phyloP scores from a whole-genome alignment of 306 rosid genomes.

The Quercus gilva region DNA sequence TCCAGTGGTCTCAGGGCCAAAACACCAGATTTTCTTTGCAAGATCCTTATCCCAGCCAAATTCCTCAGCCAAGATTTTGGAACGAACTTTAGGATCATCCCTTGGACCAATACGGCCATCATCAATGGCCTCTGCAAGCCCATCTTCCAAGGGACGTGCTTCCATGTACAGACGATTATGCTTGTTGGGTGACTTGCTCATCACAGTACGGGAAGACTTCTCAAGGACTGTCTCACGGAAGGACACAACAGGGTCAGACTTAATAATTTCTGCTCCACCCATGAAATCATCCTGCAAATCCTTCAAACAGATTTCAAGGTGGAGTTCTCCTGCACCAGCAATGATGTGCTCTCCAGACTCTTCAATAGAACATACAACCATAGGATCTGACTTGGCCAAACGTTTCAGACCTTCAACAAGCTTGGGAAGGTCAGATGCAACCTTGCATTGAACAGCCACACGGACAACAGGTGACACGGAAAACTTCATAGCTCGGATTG shows the following conservation, averaged over 20 bases:
- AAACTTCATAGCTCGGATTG: slow-evolving; percentile 89
- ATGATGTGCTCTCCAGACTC: slow-evolving; percentile 95
- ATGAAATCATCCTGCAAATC: slow-evolving; percentile 87
- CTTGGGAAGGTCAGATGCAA: slow-evolving; percentile 94
- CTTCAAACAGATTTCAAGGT: slow-evolving; percentile 90
- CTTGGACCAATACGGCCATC: slow-evolving; percentile 79
- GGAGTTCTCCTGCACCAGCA: slow-evolving; percentile 98
- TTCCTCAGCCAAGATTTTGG: slow-evolving; percentile 61
- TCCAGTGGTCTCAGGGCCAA: slow-evolving; percentile 79
- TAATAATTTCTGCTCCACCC: slow-evolving; percentile 88
- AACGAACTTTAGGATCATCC: slow-evolving; percentile 69
- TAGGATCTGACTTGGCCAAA: slow-evolving; percentile 91
- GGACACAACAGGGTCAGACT: slow-evolving; percentile 88
- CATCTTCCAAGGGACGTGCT: slow-evolving; percentile 52
- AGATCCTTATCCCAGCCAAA: slow-evolving; percentile 88
- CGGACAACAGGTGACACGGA: slow-evolving; percentile 91
- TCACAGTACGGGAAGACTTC: slow-evolving; percentile 73
- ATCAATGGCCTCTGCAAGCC: slow-evolving; percentile 79
- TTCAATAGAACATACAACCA: slow-evolving; percentile 85
- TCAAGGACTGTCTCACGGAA: slow-evolving; percentile 91
- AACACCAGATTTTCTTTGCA: slow-evolving; percentile 88
- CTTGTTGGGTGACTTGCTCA: slow-evolving; percentile 96
- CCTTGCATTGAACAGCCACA: slow-evolving; percentile 95
- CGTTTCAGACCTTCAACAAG: slow-evolving; percentile 95
- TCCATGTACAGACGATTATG: slow-evolving; percentile 95